These are phyloP conservation scores for Carpinus fangiana DNA, from an alignment of 306 rosid species.

Conservation along the genomic window DNA sequence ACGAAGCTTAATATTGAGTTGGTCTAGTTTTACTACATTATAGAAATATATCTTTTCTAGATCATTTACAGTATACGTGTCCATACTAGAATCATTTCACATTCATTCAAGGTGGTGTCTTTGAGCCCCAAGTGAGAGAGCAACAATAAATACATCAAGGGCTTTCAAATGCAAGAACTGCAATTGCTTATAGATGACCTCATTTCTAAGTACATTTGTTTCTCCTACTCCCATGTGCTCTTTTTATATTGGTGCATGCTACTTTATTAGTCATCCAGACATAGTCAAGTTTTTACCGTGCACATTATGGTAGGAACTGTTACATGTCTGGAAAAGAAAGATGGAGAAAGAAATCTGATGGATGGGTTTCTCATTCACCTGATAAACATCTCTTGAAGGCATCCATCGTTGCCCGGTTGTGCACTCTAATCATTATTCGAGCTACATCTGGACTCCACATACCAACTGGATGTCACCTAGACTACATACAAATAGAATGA, in stretches of 20 bases:
- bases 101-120: not conserved
- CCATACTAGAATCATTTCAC: not conserved
- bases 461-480: not conserved
- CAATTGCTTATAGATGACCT: not conserved
- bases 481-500: too few species aligned
- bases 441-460: slow-evolving; percentile 6
- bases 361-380: slow-evolving; percentile 2
- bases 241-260: too few species aligned
- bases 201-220: not conserved
- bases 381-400: not conserved
- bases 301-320: not conserved
- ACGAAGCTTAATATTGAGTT: not conserved
- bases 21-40: too few species aligned
- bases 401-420: not conserved
- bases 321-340: slow-evolving; percentile 5
- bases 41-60: not conserved
- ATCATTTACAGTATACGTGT: not conserved
- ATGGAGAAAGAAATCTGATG: not conserved
- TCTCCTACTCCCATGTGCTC: too few species aligned
- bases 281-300: not conserved
- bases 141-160: not conserved
- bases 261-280: not conserved
- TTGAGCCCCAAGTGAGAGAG: not conserved
- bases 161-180: not conserved
- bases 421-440: not conserved